Base-by-base conservation (phyloP, 2,329 filamentous ascomycete genomes). In the Aspergillus pseudotamarii region DNA sequence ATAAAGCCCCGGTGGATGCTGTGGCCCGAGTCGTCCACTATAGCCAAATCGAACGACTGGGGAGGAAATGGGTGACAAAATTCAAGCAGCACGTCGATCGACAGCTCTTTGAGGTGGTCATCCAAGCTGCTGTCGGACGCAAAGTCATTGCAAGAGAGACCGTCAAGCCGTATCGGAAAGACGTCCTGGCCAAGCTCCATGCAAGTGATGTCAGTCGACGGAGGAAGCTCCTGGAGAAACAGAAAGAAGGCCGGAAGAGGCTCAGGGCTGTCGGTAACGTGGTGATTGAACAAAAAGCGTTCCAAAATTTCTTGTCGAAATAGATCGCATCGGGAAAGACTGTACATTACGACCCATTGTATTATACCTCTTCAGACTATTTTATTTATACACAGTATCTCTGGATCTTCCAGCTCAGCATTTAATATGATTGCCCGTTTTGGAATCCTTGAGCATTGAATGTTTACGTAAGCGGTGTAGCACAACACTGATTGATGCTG, bases 81-180 rank as follows among this genome's bases (percentile, higher is more conserved):
- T 98, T 99, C 84, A 98, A 97, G 75, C 89, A 97, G 77, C 94
- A 98, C 72, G 94, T 99, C 23, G 92, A 97, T 72, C 85, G 95
- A 21, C 95, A 99, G 78, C 95, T 98, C 89, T 99, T 97, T 73
- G 95, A 99, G 80, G 88, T 99, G 26, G 84, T 98, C 61, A 98
- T 99, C 67, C 95, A 99, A 79, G 94, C 95, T 3, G 90, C 91
- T 0, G 90, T 91, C 0, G 94, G 94, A 4, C 89, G 88, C 69
- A 87, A 90, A 57, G 89, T 99, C 58, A 87, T 99, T 4, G 95
- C 95, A 0, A 85, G 95, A 73, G 95, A 98, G 76, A 97, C 94
- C 0, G 89, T 99, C 76, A 98, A 98, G 82, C 93, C 95, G 0
- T 99, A 96, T 78, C 85, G 95, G 54, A 99, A 99, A 78, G 95